Base-by-base conservation (phyloP, 805 yeast species). In the Teunomyces kruisii region DNA sequence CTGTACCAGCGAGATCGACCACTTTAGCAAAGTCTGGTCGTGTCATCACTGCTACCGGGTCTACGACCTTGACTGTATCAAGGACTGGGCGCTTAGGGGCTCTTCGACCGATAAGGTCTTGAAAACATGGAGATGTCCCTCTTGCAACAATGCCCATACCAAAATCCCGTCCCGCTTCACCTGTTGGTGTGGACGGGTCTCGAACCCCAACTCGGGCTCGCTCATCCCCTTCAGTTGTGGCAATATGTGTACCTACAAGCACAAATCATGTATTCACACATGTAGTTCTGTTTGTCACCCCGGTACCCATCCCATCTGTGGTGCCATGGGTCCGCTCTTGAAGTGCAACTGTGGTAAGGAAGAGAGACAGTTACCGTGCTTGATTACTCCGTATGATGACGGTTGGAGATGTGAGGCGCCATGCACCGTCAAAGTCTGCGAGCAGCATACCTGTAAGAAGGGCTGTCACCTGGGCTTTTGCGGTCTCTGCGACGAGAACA, bases 181-280 rank as follows among this genome's bases (percentile, higher is more conserved):
- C 1, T 90, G 97, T 59, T 90, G 97, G 97, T 90, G 97, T 72
- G 92, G 91, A 1, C 85, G 87, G 55, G 78, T 76, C 2, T 68
- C 79, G 14, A 80, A 86, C 51, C 97, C 97, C 38, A 17, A 64
- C 74, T 1, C 38, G 38, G 81, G 84, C 54, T 64, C 73, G 14
- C 63, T 83, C 42, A 67, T 74, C 40, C 96, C 97, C 0, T 94
- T 90, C 53, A 84, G 94, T 40, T 91, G 97, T 72, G 96, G 96
- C 2, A 90, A 86, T 58, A 75, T 88, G 0, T 90, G 97, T 68
- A 76, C 77, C 41, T 67, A 71, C 31, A 75, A 78, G 27, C 70
- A 84, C 41, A 61, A 65, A 1, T 58, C 64, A 4, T 86, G 97
- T 60, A 75, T 82, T 1, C 97, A 90, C 59, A 78, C 81, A 2